A percentile compares a stretch with the other conserved stretches of the same genome.
These are phyloP conservation scores for Venturiaceae sp. DNA, from an alignment of 2,329 filamentous ascomycete genomes.

Conservation along the genomic window DNA sequence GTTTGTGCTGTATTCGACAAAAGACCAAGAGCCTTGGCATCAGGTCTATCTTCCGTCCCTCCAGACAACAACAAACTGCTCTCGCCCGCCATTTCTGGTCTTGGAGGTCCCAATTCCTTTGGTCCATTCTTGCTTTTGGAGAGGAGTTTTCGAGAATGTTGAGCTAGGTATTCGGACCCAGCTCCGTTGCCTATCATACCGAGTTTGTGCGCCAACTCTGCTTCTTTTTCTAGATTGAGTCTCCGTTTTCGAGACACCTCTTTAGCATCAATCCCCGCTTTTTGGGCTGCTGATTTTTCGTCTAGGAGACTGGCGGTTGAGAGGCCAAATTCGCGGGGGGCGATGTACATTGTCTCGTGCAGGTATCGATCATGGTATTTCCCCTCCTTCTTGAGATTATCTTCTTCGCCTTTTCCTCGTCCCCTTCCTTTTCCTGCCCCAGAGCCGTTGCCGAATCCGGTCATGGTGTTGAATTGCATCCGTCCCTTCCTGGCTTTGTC, in stretches of 20 bases:
- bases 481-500: conserved; percentile 58
- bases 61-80: background rate
- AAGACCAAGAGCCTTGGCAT: conserved; percentile 30
- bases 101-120: conserved; percentile 12
- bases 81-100: conserved; percentile 5
- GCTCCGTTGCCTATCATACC: conserved; percentile 21
- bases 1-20: conserved; percentile 32
- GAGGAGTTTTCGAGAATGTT: conserved; percentile 8
- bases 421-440: conserved; percentile 15
- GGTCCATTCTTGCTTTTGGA: conserved; percentile 11
- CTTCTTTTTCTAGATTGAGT: conserved; percentile 60
- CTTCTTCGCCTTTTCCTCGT: conserved; percentile 14
- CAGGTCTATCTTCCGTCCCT: conserved; percentile 13
- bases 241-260: conserved; percentile 26
- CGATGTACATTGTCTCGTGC: conserved; percentile 38
- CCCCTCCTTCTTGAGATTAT: conserved; percentile 21
- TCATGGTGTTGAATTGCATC: conserved; percentile 65
- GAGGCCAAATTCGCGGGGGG: conserved; percentile 21
- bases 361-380: conserved; percentile 47
- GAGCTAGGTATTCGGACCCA: conserved; percentile 3
- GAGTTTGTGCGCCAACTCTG: conserved; percentile 60
- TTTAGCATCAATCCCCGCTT: conserved; percentile 25
- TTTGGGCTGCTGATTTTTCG: conserved; percentile 43
- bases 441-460: conserved; percentile 33
- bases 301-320: conserved; percentile 57